Conservation (phyloP, 371 early-diverging fungal genomes). For the Syncephalastrum contaminatum region DNA sequence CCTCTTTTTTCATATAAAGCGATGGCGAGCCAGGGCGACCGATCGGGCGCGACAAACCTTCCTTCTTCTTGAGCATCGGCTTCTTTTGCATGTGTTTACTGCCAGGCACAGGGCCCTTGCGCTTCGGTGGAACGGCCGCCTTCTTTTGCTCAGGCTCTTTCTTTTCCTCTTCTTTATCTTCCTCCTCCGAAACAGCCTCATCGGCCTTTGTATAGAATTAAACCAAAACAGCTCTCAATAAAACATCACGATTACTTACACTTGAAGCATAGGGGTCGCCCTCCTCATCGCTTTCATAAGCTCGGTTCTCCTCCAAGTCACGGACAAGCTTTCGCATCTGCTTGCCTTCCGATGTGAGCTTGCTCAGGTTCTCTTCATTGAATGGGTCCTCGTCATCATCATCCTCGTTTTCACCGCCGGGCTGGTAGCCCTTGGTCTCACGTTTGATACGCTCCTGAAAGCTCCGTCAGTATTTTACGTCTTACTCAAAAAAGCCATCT, state of each 20-base stretch:
- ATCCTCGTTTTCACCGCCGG: constrained; percentile 25
- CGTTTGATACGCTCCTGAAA: constrained; percentile 36
- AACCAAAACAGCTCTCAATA: constrained; percentile 7
- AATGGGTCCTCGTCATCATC: constrained; percentile 20
- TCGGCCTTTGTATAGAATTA: constrained; percentile 33
- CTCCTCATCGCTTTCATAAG: constrained; percentile 77
- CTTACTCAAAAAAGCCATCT: not conserved
- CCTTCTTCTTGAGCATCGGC: constrained; percentile 50
- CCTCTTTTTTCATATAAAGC: constrained; percentile 34
- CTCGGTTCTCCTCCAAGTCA: constrained; percentile 69
- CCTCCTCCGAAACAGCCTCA: constrained; percentile 50
- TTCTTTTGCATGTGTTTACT: constrained; percentile 35
- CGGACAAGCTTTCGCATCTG: constrained; percentile 72
- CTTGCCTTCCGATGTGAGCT: constrained; percentile 48
- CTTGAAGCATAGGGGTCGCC: constrained; percentile 71
- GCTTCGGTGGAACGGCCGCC: constrained; percentile 35
- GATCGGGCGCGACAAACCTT: constrained; percentile 42
- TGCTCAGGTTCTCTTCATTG: constrained; percentile 15
- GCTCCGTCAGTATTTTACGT: constrained; percentile 10
- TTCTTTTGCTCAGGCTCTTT: constrained; percentile 39
- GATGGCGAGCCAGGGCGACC: constrained; percentile 49
- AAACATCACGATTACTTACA: constrained; percentile 32
- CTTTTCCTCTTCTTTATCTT: constrained; percentile 43
- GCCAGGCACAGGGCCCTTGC: constrained; percentile 26
- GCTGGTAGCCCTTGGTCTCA: constrained; percentile 35